Evolutionary conservation across 1,284 basidiomycete species (phyloP).

Genomic region (Moesziomyces sp.): DNA sequence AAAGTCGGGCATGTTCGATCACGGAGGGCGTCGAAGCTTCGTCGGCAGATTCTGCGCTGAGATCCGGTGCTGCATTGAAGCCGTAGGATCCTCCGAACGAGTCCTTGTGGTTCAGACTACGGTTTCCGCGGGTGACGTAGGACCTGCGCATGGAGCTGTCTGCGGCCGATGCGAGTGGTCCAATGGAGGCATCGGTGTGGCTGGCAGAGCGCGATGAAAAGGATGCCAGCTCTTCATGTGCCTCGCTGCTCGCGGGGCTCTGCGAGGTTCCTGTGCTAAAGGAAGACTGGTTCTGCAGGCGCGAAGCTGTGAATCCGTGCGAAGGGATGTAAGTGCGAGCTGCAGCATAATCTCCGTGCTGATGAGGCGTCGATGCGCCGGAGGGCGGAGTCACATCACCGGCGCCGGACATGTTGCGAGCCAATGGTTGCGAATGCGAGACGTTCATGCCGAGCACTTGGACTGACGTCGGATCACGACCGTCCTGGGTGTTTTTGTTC

Average conservation of each 20-base stretch:
- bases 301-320: slow-evolving; percentile 19
- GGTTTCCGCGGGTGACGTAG: slow-evolving; percentile 20
- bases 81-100: slow-evolving; percentile 42
- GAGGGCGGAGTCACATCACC: slow-evolving; percentile 24
- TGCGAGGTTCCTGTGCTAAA: slow-evolving; percentile 33
- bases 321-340: slow-evolving; percentile 33
- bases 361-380: slow-evolving; percentile 28
- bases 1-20: neutral
- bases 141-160: slow-evolving; percentile 17
- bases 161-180: slow-evolving; percentile 12
- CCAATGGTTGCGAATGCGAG: slow-evolving; percentile 21
- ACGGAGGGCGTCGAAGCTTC: slow-evolving; percentile 7
- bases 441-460: slow-evolving; percentile 40
- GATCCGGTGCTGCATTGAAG: slow-evolving; percentile 11
- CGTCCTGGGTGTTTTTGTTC: slow-evolving; percentile 6
- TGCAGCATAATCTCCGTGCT: slow-evolving; percentile 27
- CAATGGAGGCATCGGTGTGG: slow-evolving; percentile 12
- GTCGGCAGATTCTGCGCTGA: slow-evolving; percentile 20
- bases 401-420: slow-evolving; percentile 23
- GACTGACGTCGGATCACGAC: slow-evolving; percentile 19
- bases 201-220: slow-evolving; percentile 10
- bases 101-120: slow-evolving; percentile 41
- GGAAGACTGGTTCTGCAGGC: slow-evolving; percentile 31
- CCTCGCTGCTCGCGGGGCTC: slow-evolving; percentile 38
- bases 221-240: slow-evolving; percentile 31